Percentiles rank a stretch among this genome's conserved stretches.
phyloP scores from a whole-genome alignment of 768 basidiomycete genomes.

The Phaeotremella fagi region DNA sequence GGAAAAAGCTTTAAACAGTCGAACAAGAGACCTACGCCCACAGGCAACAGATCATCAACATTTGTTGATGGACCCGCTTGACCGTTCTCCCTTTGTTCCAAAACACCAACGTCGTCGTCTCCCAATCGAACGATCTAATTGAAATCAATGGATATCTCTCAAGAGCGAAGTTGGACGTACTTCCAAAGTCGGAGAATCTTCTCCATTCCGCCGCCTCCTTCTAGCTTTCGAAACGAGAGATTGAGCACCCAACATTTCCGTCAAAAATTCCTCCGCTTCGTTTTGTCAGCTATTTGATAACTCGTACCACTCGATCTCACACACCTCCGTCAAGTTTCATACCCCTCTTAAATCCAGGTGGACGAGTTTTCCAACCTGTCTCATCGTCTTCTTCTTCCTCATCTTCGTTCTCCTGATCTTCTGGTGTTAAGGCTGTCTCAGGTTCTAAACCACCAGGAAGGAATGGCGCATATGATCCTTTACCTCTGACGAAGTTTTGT shows the following conservation, averaged over 20 bases:
- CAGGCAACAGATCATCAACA: slow-evolving; percentile 73
- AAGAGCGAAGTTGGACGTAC: slow-evolving; percentile 47
- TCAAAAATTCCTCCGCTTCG: slow-evolving; percentile 42
- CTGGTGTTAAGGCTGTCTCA: slow-evolving; percentile 37
- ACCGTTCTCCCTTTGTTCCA: slow-evolving; percentile 46
- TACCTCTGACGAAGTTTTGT: slow-evolving; percentile 84
- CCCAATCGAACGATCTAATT: slow-evolving; percentile 16
- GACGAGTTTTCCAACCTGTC: slow-evolving; percentile 57
- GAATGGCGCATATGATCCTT: slow-evolving; percentile 88
- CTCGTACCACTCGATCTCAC: slow-evolving; percentile 4
- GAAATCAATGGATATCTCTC: slow-evolving; percentile 51
- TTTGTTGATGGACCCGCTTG: slow-evolving; percentile 54
- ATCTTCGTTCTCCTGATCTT: slow-evolving; percentile 45
- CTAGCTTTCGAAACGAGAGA: slow-evolving; percentile 41
- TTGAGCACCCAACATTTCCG: slow-evolving; percentile 33
- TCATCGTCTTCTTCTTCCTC: slow-evolving; percentile 45
- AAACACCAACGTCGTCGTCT: slow-evolving; percentile 26
- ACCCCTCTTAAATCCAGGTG: slow-evolving; percentile 79
- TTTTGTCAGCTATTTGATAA: slow-evolving; percentile 3
- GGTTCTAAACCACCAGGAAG: slow-evolving; percentile 88
- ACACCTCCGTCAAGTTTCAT: slow-evolving; percentile 56
- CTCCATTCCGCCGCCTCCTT: slow-evolving; percentile 37
- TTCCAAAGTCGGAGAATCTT: slow-evolving; percentile 26
- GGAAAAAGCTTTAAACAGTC: slow-evolving; percentile 51
- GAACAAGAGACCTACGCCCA: slow-evolving; percentile 44